These are phyloP conservation scores for Apiospora aurea DNA, from an alignment of 2,329 filamentous ascomycete species.

Conservation along the genomic window DNA sequence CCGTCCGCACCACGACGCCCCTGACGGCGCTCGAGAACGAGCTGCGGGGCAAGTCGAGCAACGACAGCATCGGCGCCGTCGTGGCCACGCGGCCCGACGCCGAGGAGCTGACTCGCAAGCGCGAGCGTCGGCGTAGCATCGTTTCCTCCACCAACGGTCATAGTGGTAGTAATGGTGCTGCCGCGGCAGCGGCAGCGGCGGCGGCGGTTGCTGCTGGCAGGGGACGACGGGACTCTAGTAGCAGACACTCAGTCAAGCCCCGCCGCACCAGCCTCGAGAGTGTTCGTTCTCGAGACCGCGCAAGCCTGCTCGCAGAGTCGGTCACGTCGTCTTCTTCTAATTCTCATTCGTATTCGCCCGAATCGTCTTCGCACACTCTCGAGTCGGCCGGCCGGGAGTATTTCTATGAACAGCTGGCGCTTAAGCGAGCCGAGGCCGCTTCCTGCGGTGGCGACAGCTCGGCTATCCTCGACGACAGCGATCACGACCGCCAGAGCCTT, in stretches of 20 bases:
- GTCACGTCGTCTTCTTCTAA: neutral
- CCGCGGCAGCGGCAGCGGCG: neutral
- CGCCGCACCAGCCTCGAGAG: neutral
- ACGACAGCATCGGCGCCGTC: slow-evolving; percentile 23
- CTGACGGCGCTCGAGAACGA: slow-evolving; percentile 24
- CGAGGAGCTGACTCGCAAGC: slow-evolving; percentile 2
- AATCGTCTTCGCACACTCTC: neutral
- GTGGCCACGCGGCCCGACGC: slow-evolving; percentile 21
- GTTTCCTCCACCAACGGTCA: neutral
- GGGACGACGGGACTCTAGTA: neutral
- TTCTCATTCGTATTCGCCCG: neutral
- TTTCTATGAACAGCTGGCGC: neutral
- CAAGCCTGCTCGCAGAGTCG: neutral
- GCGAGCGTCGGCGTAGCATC: slow-evolving; percentile 1
- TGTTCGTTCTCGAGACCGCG: neutral
- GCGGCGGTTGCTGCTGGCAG: neutral
- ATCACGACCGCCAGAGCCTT: neutral
- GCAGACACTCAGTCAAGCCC: neutral
- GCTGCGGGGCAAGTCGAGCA: slow-evolving; percentile 22
- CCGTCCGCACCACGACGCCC: slow-evolving; percentile 13
- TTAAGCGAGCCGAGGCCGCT: neutral
- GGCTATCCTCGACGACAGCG: neutral
- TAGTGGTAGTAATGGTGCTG: neutral
- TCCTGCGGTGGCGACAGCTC: neutral
- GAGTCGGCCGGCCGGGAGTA: neutral